Evolutionary conservation across 225 moss, liverwort and hornwort species (phyloP), one percentile per base, ranked within the genome.

Genomic region (Bryum argenteum): DNA sequence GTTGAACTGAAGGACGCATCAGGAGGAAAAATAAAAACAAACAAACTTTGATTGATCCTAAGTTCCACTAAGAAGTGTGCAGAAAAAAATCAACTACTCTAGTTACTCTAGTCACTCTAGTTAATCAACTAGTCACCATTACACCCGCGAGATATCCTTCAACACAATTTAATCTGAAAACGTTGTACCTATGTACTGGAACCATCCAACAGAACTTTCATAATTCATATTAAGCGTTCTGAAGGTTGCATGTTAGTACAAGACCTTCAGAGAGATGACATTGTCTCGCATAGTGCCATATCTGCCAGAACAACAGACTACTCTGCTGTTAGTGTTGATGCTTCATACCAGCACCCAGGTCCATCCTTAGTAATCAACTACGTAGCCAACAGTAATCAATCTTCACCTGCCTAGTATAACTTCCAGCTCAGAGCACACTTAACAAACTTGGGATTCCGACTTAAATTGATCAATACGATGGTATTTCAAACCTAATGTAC

Each of bases 221-320:
- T 14, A 26, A 56, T 63, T 44, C 67, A 78, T 51, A 54, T 54
- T 65, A 42, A 69, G 20, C 60, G 16, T 47, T 55, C 38, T 50
- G 22, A 65, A 73, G 22, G 47, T 74, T 42, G 45, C 74, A 68
- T 71, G 71, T 72, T 69, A 55, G 65, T 48, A 65, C 43, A 69
- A 52, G 54, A 83, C 83, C 83, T 83, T 79, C 55, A 83, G 67
- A 69, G 83, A 79, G 72, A 83, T 76, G 50, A 83, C 83, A 40
- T 83, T 83, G 69, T 98, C 98, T 81, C 94, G 85, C 92, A 98
- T 98, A 60, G 98, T 98, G 39, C 98, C 98, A 81, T 98, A 98
- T 69, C 97, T 97, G 87, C 71, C 80, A 73, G 52, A 71, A 9
- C 60, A 80, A 69, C 67, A 78, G 70, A 74, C 47, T 44, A 56